A percentile compares a stretch with the other conserved stretches of the same genome.
Conservation (phyloP, 768 basidiomycete species). For the Leucosporidium scottii region DNA sequence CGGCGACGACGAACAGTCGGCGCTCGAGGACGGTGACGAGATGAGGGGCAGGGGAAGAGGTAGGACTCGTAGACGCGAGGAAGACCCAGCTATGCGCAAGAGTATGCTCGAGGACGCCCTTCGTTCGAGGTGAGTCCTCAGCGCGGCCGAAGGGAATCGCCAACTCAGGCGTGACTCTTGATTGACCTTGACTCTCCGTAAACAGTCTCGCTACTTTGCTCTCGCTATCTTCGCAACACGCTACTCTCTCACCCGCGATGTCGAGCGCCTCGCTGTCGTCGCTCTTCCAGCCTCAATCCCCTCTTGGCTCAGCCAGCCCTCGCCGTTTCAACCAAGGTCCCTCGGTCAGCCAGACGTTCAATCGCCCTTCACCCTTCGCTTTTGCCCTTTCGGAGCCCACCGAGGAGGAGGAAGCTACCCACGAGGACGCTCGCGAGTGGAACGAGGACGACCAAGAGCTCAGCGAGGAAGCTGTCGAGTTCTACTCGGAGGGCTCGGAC, state of each 20-base stretch:
- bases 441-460: slow-evolving; percentile 12
- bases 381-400: slow-evolving; percentile 66
- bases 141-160: background rate
- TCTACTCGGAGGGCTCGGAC: slow-evolving; percentile 4
- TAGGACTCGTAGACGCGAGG: background rate
- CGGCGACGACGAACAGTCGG: slow-evolving; percentile 29
- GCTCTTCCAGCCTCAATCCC: slow-evolving; percentile 2
- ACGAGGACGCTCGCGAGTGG: background rate
- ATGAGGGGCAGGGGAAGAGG: slow-evolving; percentile 19
- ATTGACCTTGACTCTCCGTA: too few species aligned
- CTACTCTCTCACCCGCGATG: slow-evolving; percentile 19
- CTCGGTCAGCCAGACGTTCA: slow-evolving; percentile 55
- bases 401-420: slow-evolving; percentile 8
- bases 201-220: slow-evolving; percentile 27
- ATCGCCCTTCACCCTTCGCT: slow-evolving; percentile 41
- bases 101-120: slow-evolving; percentile 28
- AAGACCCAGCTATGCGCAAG: slow-evolving; percentile 23
- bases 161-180: background rate
- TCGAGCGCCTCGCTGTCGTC: slow-evolving; percentile 17
- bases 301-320: background rate
- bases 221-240: slow-evolving; percentile 17
- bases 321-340: slow-evolving; percentile 62
- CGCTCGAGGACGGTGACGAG: slow-evolving; percentile 18
- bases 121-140: slow-evolving; percentile 12
- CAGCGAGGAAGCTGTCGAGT: background rate